Evolutionary conservation across 1,284 basidiomycete species (phyloP), one percentile per base, ranked within the genome.

Genomic region (Bondarzewia mesenterica): DNA sequence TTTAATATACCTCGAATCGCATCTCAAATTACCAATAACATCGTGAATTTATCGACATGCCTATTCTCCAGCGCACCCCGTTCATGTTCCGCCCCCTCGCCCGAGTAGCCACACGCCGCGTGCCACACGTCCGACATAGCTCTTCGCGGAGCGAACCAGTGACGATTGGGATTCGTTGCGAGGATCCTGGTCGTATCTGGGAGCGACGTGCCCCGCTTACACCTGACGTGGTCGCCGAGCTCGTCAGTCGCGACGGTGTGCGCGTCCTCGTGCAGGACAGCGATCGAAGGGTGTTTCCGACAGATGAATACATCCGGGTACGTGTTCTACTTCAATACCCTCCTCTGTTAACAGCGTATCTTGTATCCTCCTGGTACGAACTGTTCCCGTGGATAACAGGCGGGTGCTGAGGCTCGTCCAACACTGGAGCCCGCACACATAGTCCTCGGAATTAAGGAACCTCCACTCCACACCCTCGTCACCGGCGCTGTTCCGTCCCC

Each of bases 381-480:
- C 43, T 50, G 22, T 26, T 6, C 18, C 32, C n/a, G 43, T 22
- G 27, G 23, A 22, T 26, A 20, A 2, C 46, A 93, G 89, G 89
- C 81, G 23, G 91, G 91, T 7, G 91, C 91, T 15, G 71, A 63
- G 12, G 61, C 89, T 37, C 77, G 78, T 47, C 63, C 72, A 1
- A 71, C 69, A 14, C 73, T 91, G n/a, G 65, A 70, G 5, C 70
- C 77, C 15, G 82, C 87, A 1, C 82, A 92, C 57, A 78, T 95
- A 42, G 65, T 91, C 20, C 61, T 93, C 4, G 92, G 91, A 1
- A 91, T 95, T 64, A 95, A 95, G 61, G 92, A 95, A 64, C 81
- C 87, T 0, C 85, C 86, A 3, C 63, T 90, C 4, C 48, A 68
- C 29, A 75, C 80, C 54, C 69, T 92, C n/a, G 63, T 80, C 53